Conservation (phyloP, 352 stramenopile species). For the Nothophytophthora sp. region DNA sequence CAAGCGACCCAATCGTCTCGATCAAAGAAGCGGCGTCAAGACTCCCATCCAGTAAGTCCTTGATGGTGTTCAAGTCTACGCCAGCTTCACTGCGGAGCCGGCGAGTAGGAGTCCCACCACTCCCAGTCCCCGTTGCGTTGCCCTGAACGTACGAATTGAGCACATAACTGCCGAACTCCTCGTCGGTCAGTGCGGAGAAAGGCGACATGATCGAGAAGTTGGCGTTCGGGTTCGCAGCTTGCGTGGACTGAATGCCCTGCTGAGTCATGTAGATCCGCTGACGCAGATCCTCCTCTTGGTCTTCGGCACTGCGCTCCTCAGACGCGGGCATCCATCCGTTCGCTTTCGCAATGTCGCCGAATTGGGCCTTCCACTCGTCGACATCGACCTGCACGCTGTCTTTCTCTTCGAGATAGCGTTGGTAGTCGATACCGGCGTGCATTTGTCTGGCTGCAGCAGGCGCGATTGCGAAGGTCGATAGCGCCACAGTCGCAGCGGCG, state of each 20-base stretch:
- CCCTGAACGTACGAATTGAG: constrained; percentile 20
- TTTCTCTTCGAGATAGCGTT: constrained; percentile 30
- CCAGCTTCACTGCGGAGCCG: constrained; percentile 9
- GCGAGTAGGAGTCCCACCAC: not conserved
- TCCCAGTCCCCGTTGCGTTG: constrained; percentile 2
- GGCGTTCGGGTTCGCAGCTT: constrained; percentile 25
- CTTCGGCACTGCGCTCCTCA: constrained; percentile 20
- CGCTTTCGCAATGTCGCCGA: constrained; percentile 1
- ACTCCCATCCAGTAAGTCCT: not conserved
- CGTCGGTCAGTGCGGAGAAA: constrained; percentile 35
- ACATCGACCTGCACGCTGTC: constrained; percentile 19
- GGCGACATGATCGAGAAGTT: constrained; percentile 34
- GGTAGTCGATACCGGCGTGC: constrained; percentile 33
- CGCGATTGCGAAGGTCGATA: not conserved
- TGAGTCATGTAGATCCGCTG: constrained; percentile 37
- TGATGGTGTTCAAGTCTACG: not conserved
- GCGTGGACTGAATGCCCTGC: constrained; percentile 12
- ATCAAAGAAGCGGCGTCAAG: not conserved
- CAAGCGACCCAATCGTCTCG: not conserved
- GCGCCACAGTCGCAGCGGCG: not conserved
- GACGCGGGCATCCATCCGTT: constrained; percentile 21
- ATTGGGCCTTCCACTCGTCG: constrained; percentile 15
- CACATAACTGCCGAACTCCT: constrained; percentile 32
- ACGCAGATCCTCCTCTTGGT: constrained; percentile 19
- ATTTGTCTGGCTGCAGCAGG: constrained; percentile 13